These are phyloP conservation scores for Punctularia strigosozonata DNA, from an alignment of 768 basidiomycete species.

Conservation along the genomic window DNA sequence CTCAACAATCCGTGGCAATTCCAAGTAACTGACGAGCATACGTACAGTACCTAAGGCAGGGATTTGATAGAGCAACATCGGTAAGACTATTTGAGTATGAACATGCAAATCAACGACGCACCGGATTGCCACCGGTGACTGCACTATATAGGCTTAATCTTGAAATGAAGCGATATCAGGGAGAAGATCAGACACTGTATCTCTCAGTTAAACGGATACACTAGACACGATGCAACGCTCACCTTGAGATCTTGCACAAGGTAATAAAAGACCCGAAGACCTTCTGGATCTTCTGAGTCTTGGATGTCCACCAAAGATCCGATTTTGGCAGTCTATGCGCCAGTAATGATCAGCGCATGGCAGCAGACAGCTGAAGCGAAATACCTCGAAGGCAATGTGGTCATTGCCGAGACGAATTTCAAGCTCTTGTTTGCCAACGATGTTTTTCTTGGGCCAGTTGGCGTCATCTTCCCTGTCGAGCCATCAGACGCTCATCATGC, in stretches of 20 bases:
- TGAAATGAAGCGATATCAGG: slow-evolving; percentile 97
- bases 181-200: slow-evolving; percentile 93
- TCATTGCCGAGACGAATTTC: slow-evolving; percentile 91
- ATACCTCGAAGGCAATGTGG: slow-evolving; percentile 93
- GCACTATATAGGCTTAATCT: slow-evolving; percentile 98
- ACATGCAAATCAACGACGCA: too few species aligned
- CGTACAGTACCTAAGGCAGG: too few species aligned
- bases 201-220: neutral
- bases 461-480: slow-evolving; percentile 87
- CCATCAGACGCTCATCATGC: neutral
- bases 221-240: slow-evolving; percentile 8
- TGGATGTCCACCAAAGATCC: slow-evolving; percentile 94
- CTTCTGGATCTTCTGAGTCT: slow-evolving; percentile 95
- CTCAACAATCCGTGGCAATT: too few species aligned
- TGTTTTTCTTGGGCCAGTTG: slow-evolving; percentile 98
- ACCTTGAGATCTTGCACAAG: slow-evolving; percentile 97
- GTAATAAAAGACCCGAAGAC: slow-evolving; percentile 96
- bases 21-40: too few species aligned
- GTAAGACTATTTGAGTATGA: too few species aligned
- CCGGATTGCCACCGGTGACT: too few species aligned
- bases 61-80: too few species aligned
- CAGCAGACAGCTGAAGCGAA: neutral
- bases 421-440: slow-evolving; percentile 96
- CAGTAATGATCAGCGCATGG: neutral
- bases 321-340: slow-evolving; percentile 85